Base-by-base conservation (phyloP, 202 grass and related monocot genomes). In the Eragrostis tef region DNA sequence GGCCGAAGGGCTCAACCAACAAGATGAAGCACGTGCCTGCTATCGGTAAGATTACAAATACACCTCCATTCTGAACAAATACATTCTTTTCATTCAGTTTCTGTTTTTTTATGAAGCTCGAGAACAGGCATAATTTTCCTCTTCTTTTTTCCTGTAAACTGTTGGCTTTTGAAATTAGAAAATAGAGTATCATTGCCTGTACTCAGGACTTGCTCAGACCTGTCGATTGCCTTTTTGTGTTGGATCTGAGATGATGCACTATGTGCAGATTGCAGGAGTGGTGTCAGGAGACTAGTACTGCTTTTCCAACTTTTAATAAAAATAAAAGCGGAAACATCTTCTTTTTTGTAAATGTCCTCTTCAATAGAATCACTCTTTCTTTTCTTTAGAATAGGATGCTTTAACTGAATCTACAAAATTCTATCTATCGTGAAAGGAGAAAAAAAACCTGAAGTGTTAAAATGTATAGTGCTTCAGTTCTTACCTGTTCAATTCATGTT, bases 1-100 rank as follows among this genome's bases (percentile, higher is more conserved):
- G 96, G 66, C 96, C 93, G 8, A 89, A 79, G 45, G 96, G 96
- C 59, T 99, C 96, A 60, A 87, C 87, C 70, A 99, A 93, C 87
- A 99, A 93, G 90, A 39, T 39, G 34, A 91, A 88, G 81, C 83
- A 86, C 59, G 71, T 81, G 71, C 78, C 80, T 54, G 86, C 67
- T 80, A 81, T 95, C 80, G 96, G 85, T 84, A 68, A 81, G 78
- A 83, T 50, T 20, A 56, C 34, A 19, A 7, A 67, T 52, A 73
- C 21, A 45, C 70, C 77, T 65, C 41, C 5, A 44, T 52, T 5
- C 79, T 16, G 27, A 48, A 13, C 52, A 41, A 54, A 1, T 46
- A 13, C 20, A 41, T 46, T 64, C 26, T 85, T 82, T 81, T 67
- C 11, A 61, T 27, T 71, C 50, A 16, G 39, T 3, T 16, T 82